Evolutionary conservation across 2,329 filamentous ascomycete species (phyloP).

Genomic region (Penicillium sp.): DNA sequence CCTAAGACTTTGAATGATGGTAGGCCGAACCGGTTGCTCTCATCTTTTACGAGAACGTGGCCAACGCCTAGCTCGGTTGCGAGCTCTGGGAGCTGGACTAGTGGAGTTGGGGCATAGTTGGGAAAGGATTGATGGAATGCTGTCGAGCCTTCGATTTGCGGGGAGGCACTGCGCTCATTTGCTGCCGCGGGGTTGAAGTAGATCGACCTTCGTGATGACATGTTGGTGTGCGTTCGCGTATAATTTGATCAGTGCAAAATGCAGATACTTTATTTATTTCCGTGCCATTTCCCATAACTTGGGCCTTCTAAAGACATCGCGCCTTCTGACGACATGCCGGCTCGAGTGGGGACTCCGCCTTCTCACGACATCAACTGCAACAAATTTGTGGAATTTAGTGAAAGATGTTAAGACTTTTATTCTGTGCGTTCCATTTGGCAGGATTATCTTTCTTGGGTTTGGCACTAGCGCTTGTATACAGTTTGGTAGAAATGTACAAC

Average conservation of each 20-base stretch:
- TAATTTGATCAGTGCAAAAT: not conserved
- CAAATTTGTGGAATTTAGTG: not conserved
- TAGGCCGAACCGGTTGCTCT: conserved; percentile 66
- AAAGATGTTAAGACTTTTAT: not conserved
- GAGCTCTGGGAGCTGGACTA: conserved; percentile 55
- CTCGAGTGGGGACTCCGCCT: conserved; percentile 6
- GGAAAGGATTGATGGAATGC: conserved; percentile 61
- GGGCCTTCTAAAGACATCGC: conserved; percentile 12
- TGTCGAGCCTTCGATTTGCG: conserved; percentile 14
- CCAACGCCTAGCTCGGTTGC: conserved; percentile 59
- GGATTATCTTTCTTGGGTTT: not conserved
- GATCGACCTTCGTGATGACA: conserved; percentile 27
- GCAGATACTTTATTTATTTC: not conserved
- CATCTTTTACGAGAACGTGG: conserved; percentile 68
- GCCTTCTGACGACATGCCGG: conserved; percentile 22
- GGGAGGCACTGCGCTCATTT: conserved; percentile 15
- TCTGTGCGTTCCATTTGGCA: not conserved
- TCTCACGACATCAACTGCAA: not conserved
- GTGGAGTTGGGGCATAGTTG: conserved; percentile 55
- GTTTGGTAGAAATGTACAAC: not conserved
- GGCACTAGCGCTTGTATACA: not conserved
- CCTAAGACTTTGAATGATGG: conserved; percentile 80
- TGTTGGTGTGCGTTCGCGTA: not conserved
- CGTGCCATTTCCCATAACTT: not conserved
- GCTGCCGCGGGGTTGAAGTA: conserved; percentile 28